Evolutionary conservation across 371 early-diverging fungal species (phyloP).

Genomic region (Dinochytrium kinnereticum): DNA sequence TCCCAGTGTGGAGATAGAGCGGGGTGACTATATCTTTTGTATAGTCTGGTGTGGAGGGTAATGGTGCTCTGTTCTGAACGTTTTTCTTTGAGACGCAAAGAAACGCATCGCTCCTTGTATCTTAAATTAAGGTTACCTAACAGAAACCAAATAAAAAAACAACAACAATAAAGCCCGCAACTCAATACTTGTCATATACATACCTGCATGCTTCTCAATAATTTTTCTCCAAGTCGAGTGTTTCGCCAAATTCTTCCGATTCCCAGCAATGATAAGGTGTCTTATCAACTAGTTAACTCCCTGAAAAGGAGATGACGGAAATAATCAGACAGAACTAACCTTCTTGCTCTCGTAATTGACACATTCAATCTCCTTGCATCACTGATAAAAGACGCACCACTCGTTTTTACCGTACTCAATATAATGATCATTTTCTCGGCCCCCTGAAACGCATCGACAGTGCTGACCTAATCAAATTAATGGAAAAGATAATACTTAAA

Average conservation of each 20-base stretch:
- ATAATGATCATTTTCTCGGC: conserved; percentile 84
- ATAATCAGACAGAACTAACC: conserved; percentile 10
- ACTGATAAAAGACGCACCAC: conserved; percentile 54
- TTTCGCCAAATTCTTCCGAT: conserved; percentile 20
- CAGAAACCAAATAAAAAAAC: too few relatives aligned
- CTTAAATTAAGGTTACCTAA: too few relatives aligned
- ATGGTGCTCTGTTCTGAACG: too few relatives aligned
- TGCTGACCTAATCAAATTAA: conserved; percentile 36
- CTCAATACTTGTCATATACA: background rate
- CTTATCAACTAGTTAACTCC: too few relatives aligned
- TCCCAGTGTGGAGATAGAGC: too few relatives aligned
- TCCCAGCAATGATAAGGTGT: conserved; percentile 70
- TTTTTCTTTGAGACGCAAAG: too few relatives aligned
- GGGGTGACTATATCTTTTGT: too few relatives aligned
- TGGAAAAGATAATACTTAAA: too few relatives aligned
- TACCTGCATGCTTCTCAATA: conserved; percentile 5
- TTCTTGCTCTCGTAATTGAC: conserved; percentile 60
- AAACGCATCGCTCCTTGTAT: too few relatives aligned
- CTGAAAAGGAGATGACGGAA: background rate
- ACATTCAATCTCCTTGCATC: conserved; percentile 63
- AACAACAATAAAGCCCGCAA: too few relatives aligned
- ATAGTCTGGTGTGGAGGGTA: too few relatives aligned
- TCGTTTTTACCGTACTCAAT: conserved; percentile 73
- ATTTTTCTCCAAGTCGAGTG: conserved; percentile 33
- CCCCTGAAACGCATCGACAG: conserved; percentile 90